Evolutionary conservation across 805 yeast genomes (phyloP).

Genomic region (Kazachstania africana): DNA sequence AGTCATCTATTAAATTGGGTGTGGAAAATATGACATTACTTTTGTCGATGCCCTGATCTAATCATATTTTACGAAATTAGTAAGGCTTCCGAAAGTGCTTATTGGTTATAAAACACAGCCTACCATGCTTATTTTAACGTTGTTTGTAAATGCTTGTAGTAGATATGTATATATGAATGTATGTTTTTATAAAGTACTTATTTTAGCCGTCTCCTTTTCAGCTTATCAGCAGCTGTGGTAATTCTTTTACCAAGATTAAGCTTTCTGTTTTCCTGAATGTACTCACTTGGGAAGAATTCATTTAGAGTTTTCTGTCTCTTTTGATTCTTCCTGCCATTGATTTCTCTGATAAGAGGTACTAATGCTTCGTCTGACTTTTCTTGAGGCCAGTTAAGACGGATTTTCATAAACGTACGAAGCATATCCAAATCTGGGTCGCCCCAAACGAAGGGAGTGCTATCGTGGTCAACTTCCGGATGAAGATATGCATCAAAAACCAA

Average conservation of each 20-base stretch:
- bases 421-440: conserved; percentile 79
- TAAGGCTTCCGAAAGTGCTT: no score
- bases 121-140: no score
- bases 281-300: conserved; percentile 58
- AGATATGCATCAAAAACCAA: conserved; percentile 63
- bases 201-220: conserved; percentile 24
- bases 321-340: conserved; percentile 49
- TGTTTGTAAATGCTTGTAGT: no score
- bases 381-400: conserved; percentile 69
- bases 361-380: conserved; percentile 69
- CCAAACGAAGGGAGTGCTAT: conserved; percentile 73
- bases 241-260: conserved; percentile 50
- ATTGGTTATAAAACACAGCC: no score
- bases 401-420: conserved; percentile 56
- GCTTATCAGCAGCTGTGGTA: conserved; percentile 42
- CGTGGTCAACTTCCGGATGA: conserved; percentile 76
- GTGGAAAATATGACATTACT: no score
- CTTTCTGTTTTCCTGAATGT: conserved; percentile 29
- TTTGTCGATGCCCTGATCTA: no score
- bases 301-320: conserved; percentile 44
- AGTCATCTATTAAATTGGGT: no score
- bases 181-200: no score
- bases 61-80: no score
- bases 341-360: conserved; percentile 71
- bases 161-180: no score